Evolutionary conservation across 2,329 filamentous ascomycete species (phyloP).

Genomic region (Capronia epimyces): DNA sequence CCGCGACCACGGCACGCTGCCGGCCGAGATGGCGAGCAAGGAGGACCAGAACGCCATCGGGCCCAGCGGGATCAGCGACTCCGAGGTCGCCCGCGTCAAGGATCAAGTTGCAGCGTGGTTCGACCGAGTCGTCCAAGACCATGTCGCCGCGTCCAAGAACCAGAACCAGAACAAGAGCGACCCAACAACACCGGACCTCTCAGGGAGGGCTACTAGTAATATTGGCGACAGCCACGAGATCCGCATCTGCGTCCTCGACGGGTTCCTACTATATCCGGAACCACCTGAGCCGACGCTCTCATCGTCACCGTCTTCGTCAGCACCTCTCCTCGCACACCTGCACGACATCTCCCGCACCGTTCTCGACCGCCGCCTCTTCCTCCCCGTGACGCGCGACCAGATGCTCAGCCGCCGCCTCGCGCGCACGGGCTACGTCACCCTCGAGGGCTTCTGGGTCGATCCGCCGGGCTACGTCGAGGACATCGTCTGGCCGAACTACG

Average conservation of each 20-base stretch:
- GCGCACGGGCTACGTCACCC: conserved; percentile 45
- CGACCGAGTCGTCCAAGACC: conserved; percentile 16
- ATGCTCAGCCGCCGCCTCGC: conserved; percentile 39
- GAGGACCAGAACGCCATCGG: conserved; percentile 55
- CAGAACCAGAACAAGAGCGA: neutral
- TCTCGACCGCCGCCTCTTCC: conserved; percentile 72
- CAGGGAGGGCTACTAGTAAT: no score
- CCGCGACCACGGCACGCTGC: conserved; percentile 54
- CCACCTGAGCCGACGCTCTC: neutral
- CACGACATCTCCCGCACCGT: conserved; percentile 34
- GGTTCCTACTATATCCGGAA: conserved; percentile 72
- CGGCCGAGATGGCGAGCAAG: conserved; percentile 48
- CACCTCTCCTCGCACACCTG: conserved; percentile 4
- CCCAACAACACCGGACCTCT: no score
- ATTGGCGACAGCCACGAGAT: conserved; percentile 26
- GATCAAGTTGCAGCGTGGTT: conserved; percentile 26
- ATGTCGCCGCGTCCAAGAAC: conserved; percentile 1
- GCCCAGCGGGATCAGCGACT: conserved; percentile 36
- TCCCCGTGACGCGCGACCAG: conserved; percentile 59
- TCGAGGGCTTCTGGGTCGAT: conserved; percentile 88
- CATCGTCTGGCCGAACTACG: conserved; percentile 95
- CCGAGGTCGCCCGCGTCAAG: conserved; percentile 28
- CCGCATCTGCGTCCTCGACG: conserved; percentile 71
- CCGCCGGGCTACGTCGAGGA: conserved; percentile 90
- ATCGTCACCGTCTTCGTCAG: neutral